These are phyloP conservation scores for Emericellopsis atlantica DNA, from an alignment of 2,329 filamentous ascomycete species.

Conservation along the genomic window DNA sequence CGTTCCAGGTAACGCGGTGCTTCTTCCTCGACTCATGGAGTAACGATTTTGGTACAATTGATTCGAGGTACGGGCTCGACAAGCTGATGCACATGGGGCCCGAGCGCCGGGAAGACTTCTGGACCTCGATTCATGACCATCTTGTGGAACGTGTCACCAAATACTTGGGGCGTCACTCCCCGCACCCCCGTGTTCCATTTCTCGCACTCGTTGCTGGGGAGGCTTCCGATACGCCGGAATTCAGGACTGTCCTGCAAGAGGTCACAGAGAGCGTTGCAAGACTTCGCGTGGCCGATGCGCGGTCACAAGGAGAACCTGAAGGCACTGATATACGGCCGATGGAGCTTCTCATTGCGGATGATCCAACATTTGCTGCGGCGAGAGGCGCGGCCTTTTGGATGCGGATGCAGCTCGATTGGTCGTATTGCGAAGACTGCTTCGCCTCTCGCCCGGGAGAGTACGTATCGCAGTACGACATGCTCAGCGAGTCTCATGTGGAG, in stretches of 20 bases:
- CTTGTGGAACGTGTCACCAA: neutral
- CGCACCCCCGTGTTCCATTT: neutral
- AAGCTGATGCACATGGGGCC: neutral
- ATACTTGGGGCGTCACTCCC: neutral
- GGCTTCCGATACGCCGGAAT: neutral
- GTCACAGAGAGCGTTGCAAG: neutral
- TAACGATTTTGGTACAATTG: neutral
- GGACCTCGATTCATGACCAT: neutral
- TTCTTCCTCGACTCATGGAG: neutral
- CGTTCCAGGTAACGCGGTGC: neutral
- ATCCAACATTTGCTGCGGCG: slow-evolving; percentile 1
- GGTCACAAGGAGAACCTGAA: neutral
- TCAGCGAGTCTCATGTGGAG: neutral
- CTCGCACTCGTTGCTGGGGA: neutral
- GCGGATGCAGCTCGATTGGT: neutral
- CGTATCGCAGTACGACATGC: neutral
- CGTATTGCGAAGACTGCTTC: neutral
- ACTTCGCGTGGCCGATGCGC: neutral
- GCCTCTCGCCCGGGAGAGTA: neutral
- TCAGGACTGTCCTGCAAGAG: neutral
- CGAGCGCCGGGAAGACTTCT: neutral
- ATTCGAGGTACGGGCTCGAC: neutral
- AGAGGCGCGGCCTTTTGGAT: slow-evolving; percentile 1
- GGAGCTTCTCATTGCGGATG: neutral
- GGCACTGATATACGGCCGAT: neutral